Evolutionary conservation across 78 protist species (phyloP), one percentile per base, ranked within the genome.

Genomic region (slime mould (Dictyostelium discoideum)): DNA sequence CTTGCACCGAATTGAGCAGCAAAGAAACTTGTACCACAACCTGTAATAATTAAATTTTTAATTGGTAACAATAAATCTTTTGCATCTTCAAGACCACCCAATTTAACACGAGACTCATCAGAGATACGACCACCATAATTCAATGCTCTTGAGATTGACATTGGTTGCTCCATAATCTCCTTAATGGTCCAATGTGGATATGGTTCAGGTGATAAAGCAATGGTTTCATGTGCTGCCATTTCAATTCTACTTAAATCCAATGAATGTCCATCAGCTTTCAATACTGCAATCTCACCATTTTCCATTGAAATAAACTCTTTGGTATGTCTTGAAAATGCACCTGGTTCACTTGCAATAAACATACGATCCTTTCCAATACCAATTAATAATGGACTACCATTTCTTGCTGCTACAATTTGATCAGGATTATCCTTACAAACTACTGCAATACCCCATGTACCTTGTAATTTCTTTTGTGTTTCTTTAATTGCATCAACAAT

Each of bases 111-210:
- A 16, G 89, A 79, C 29, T 48, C 93, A 18, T 78, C 86, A n/a
- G 26, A 3, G 69, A 98, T 63, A 60, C 99, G 97, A 72, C 98
- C 98, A 78, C 98, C 97, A 78, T 86, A 96, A 63, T 89, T 93
- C 85, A 98, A 88, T 14, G 97, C 73, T 79, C 94, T 93, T 22
- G 87, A 57, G 37, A 98, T 81, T 60, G 97, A 78, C 92, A 82
- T 97, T 10, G 99, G 99, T 93, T 99, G 99, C 93, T 99, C 99
- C 84, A 84, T 89, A 86, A 99, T 99, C 92, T 99, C 99, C 97
- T 99, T 99, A 42, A 94, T 96, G 97, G 98, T 99, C 96, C 97
- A 99, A 90, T 98, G 98, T 77, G 92, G 92, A 88, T 85, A 98
- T 22, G 93, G 87, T 1, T 85, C 97, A 42, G 92, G 96, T 29